phyloP scores from a whole-genome alignment of 371 early-diverging fungal genomes.

The Actinomucor elegans region DNA sequence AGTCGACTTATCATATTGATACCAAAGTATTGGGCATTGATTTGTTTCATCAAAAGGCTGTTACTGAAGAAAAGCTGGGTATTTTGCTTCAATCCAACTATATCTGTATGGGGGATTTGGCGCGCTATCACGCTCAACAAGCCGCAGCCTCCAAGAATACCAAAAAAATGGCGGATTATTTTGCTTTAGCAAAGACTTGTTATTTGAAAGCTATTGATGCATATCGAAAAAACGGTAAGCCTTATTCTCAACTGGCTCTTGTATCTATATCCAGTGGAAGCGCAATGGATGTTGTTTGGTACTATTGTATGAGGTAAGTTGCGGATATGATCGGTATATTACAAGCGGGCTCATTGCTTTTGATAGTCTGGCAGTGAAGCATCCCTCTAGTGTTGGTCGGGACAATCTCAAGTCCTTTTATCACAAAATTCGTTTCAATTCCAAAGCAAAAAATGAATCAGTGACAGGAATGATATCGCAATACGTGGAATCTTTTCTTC shows the following conservation, averaged over 20 bases:
- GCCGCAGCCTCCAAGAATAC: conserved; percentile 15
- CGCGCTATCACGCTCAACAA: conserved; percentile 46
- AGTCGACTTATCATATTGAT: conserved; percentile 32
- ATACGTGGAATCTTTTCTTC: conserved; percentile 41
- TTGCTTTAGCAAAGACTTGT: conserved; percentile 35
- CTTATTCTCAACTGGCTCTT: conserved; percentile 49
- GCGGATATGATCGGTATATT: background rate
- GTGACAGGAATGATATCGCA: conserved; percentile 19
- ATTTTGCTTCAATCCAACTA: conserved; percentile 41
- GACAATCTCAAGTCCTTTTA: conserved; percentile 50
- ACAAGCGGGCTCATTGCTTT: background rate
- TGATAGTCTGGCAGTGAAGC: conserved; percentile 40
- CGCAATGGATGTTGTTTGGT: conserved; percentile 52
- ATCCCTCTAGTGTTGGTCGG: conserved; percentile 40
- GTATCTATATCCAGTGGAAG: conserved; percentile 44
- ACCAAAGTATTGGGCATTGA: conserved; percentile 43
- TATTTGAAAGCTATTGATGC: conserved; percentile 47
- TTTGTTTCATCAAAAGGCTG: conserved; percentile 5
- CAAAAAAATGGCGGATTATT: conserved; percentile 25
- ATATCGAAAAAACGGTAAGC: conserved; percentile 46
- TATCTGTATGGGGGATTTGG: conserved; percentile 51
- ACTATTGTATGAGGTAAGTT: conserved; percentile 50
- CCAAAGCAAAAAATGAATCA: background rate
- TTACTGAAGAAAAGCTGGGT: conserved; percentile 28
- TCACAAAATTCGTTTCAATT: conserved; percentile 34